phyloP scores from a whole-genome alignment of 495 filamentous ascomycete species.

The Neurospora discreta region DNA sequence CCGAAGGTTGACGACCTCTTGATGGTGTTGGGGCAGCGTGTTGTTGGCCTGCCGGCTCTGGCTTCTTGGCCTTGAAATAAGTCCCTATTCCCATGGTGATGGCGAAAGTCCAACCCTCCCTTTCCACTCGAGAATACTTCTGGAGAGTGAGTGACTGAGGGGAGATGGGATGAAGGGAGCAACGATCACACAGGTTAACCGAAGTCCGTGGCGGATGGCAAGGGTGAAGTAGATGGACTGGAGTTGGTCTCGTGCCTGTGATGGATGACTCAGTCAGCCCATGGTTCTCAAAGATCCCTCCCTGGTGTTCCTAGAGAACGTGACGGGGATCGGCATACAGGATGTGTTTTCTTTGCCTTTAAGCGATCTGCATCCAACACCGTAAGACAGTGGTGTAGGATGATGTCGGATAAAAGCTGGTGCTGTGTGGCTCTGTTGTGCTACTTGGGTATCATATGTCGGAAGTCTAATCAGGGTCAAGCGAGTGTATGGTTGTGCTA shows the following conservation, averaged over 20 bases:
- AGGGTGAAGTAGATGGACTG: background rate
- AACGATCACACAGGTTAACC: background rate
- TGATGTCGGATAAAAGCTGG: background rate
- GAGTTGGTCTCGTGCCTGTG: too few species aligned
- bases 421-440: background rate
- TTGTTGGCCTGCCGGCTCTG: slow-evolving; percentile 12
- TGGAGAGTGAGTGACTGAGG: background rate
- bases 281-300: background rate
- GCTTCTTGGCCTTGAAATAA: slow-evolving; percentile 50
- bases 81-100: slow-evolving; percentile 45
- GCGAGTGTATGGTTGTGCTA: background rate
- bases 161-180: background rate
- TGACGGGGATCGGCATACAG: background rate
- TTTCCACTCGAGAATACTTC: background rate
- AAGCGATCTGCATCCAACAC: background rate
- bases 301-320: background rate
- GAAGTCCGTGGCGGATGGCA: background rate
- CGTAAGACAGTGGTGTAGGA: background rate
- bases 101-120: background rate
- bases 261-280: background rate
- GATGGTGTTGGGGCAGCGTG: background rate
- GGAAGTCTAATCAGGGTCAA: background rate
- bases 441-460: background rate
- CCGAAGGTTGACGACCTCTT: background rate
- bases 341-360: background rate